Evolutionary conservation across 179 eudicot species (phyloP), one percentile per base, ranked within the genome.

Genomic region (Drosera spatulata): DNA sequence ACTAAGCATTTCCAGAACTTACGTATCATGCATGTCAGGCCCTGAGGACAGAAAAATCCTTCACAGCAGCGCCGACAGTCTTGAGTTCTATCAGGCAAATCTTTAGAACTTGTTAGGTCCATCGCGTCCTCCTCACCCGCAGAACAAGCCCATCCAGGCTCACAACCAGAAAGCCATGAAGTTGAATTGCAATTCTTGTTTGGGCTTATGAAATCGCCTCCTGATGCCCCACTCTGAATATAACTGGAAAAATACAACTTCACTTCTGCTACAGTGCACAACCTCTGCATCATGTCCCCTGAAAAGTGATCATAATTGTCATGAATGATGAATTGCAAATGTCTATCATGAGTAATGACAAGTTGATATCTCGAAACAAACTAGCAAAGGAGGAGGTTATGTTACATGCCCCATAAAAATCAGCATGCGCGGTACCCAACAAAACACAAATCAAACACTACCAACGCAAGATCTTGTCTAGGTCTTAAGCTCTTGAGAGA

Each of bases 131-230:
- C 54, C 14, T 63, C 48, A 49, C 64, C 77, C 58, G 53, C 66
- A 48, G 74, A 76, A 67, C 96, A 85, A 9, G 96, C 85, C 97
- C 97, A 91, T 46, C 97, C 97, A 39, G 97, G 96, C 79, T 91
- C 86, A 55, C 96, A 91, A 58, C 96, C 97, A 49, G 83, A 53
- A 58, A 73, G 71, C 93, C 88, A 85, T 3, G 85, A 69, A n/a
- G 85, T 76, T 72, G 78, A 55, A 61, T 91, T 91, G 62, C 97
- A 87, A 58, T 87, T 91, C 61, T 51, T 73, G 68, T 85, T 86
- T 33, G 79, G 84, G 58, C 71, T 79, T 50, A 85, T 65, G 61
- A 62, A 77, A 69, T 66, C 59, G 40, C 50, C 10, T 13, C 58
- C 73, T 33, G 59, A 58, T 15, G 74, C 53, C 45, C 71, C 76